Evolutionary conservation across 805 yeast genomes (phyloP).

Genomic region (Candida germanica): DNA sequence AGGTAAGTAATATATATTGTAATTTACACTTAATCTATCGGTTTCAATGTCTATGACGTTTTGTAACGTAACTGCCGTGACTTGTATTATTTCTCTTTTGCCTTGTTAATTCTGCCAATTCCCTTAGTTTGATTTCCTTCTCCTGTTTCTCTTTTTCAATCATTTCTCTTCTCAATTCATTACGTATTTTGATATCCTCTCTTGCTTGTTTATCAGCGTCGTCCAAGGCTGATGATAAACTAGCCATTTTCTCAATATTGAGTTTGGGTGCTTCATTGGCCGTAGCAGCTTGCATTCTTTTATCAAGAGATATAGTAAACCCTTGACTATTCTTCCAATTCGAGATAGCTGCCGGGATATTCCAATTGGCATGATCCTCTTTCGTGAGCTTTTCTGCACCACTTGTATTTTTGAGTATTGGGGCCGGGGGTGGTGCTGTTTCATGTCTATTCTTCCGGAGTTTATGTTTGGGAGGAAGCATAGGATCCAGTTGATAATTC

Average conservation of each 20-base stretch:
- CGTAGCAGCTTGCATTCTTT: slow-evolving; percentile 64
- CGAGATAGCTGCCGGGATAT: slow-evolving; percentile 86
- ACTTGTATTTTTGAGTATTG: slow-evolving; percentile 45
- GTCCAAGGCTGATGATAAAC: slow-evolving; percentile 69
- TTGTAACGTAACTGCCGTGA: background rate
- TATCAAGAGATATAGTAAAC: slow-evolving; percentile 75
- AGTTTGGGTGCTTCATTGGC: slow-evolving; percentile 26
- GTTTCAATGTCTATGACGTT: no score
- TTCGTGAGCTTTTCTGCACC: slow-evolving; percentile 45
- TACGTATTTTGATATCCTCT: slow-evolving; percentile 20
- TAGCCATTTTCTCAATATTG: slow-evolving; percentile 56
- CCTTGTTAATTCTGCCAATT: slow-evolving; percentile 27
- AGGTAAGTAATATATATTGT: no score
- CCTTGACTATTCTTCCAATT: slow-evolving; percentile 97
- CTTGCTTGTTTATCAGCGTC: slow-evolving; percentile 46
- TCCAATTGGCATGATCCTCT: slow-evolving; percentile 78
- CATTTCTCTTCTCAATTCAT: slow-evolving; percentile 23
- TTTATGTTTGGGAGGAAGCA: slow-evolving; percentile 77
- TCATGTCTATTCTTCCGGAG: slow-evolving; percentile 65
- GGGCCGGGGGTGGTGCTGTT: slow-evolving; percentile 59
- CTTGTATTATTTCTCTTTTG: slow-evolving; percentile 6
- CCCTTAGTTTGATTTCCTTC: slow-evolving; percentile 26
- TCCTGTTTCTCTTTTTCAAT: slow-evolving; percentile 25
- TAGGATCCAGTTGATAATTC: slow-evolving; percentile 73
- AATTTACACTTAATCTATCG: no score